Evolutionary conservation across 1,284 basidiomycete species (phyloP), one percentile per base, ranked within the genome.

Genomic region (Clitocybe nebularis): DNA sequence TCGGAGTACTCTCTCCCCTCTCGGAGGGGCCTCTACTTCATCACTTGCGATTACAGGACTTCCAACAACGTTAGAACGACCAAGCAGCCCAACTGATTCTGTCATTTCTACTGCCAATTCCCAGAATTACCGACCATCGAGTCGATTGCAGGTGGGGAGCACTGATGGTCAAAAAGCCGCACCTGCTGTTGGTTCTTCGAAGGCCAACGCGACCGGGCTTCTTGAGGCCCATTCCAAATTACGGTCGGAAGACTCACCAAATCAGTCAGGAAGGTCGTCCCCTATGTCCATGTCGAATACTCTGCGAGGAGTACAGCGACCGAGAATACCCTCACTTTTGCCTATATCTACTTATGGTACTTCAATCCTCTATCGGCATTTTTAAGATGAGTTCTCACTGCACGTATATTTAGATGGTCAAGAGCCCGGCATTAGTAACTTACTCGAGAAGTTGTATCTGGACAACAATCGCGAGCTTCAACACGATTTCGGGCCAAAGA

Each of bases 391-490:
- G 9, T 24, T 13, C 16, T 46, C 21, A 24, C 17, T n/a, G n/a
- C 9, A 34, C 3, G 41, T 20, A 47, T 45, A 35, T 37, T 3
- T 50, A 89, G 93, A 95, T 54, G 88, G 88, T 0, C 84, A 88
- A 55, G 93, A 95, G 55, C 80, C 84, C 17, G 88, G 88, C 1
- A 88, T 96, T 49, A 86, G 79, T 56, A 86, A 89, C 41, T 68
- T 93, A 10, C 70, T 97, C 10, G 93, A 96, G 56, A 86, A 89
- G 41, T 71, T 93, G n/a, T 94, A 93, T 58, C 69, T 92, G 36
- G 90, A 94, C 57, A 90, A 84, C 51, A 83, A 78, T 56, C 81
- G 84, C 23, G 90, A 94, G 51, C 73, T 91, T 1, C 80, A 91
- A 46, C 74, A 84, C 25, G 93, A 97, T 57, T 94, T 97, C 57